Evolutionary conservation across 148 eudicot species (phyloP), one percentile per base, ranked within the genome.

Genomic region (Heliamphora exappendiculata): DNA sequence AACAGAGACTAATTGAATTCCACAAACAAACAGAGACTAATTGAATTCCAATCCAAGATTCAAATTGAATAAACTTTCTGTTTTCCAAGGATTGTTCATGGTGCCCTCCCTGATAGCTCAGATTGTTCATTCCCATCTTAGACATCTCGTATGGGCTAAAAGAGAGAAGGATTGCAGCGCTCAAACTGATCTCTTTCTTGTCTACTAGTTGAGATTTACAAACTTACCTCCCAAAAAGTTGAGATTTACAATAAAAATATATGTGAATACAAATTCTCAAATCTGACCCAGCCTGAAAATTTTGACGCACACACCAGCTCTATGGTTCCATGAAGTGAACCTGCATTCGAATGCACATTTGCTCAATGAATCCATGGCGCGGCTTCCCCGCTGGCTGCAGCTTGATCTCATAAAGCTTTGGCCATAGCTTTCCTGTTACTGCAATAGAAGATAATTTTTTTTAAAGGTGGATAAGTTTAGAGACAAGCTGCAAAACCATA

Each of bases 401-500:
- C 93, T 92, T 91, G 70, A 92, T 88, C 81, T 95, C 99, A 45
- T 80, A 92, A 47, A 95, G 84, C 85, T 91, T 95, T 31, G 99
- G 99, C 99, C 99, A 95, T 22, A 86, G 84, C 81, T 95, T 95
- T 45, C 99, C 99, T 1, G 97, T 95, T 76, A 95, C 99, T 92
- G 88, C 69, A 74, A 53, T 29, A 37, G 39, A 26, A 62, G 24
- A 37, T 31, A 26, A 5, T 17, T 0, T 7, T 17, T 0, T 6
- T 17, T 33, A 44, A 33, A 11, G 36, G n/a, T 37, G 22, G 54
- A 39, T 26, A 26, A 42, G 26, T 7, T 44, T 26, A 45, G 28
- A 59, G 41, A 3, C 26, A 62, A 13, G 41, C n/a, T 20, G 22
- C 49, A 20, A 17, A 66, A 66, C 49, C 47, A 66, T n/a, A 39